Percentiles rank a stretch among this genome's conserved stretches.
Conservation (phyloP, 1,284 basidiomycete species). For the Termitomyces sp. region DNA sequence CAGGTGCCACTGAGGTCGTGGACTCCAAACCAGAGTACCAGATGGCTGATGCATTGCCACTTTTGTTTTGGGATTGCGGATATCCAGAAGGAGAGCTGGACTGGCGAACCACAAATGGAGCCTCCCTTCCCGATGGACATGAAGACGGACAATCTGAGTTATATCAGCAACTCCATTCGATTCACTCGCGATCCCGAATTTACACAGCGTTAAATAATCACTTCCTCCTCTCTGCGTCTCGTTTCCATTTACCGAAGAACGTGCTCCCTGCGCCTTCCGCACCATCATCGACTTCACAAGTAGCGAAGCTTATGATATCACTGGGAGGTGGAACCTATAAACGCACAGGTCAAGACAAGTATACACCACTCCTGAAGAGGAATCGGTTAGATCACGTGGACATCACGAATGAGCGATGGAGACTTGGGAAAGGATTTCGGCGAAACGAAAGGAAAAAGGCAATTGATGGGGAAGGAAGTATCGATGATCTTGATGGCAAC, state of each 20-base stretch:
- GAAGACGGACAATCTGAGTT: conserved; percentile 34
- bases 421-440: conserved; percentile 50
- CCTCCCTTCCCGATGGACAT: conserved; percentile 26
- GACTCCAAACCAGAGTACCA: conserved; percentile 83
- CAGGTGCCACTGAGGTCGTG: conserved; percentile 42
- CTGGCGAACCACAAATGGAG: conserved; percentile 68
- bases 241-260: conserved; percentile 36
- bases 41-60: conserved; percentile 88
- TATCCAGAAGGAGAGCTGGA: conserved; percentile 64
- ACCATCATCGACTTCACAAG: conserved; percentile 8
- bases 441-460: conserved; percentile 24
- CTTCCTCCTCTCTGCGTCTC: conserved; percentile 52
- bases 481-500: conserved; percentile 16
- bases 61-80: conserved; percentile 90
- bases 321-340: conserved; percentile 70
- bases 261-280: conserved; percentile 18
- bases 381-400: conserved; percentile 68
- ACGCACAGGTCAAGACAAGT: conserved; percentile 45
- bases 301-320: conserved; percentile 45
- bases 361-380: conserved; percentile 62
- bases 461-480: conserved; percentile 7
- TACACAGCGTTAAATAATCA: conserved; percentile 56
- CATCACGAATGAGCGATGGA: conserved; percentile 74
- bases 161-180: conserved; percentile 56
- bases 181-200: conserved; percentile 52